Evolutionary conservation across 768 basidiomycete genomes (phyloP).

Genomic region (Paxillus rubicundulus): DNA sequence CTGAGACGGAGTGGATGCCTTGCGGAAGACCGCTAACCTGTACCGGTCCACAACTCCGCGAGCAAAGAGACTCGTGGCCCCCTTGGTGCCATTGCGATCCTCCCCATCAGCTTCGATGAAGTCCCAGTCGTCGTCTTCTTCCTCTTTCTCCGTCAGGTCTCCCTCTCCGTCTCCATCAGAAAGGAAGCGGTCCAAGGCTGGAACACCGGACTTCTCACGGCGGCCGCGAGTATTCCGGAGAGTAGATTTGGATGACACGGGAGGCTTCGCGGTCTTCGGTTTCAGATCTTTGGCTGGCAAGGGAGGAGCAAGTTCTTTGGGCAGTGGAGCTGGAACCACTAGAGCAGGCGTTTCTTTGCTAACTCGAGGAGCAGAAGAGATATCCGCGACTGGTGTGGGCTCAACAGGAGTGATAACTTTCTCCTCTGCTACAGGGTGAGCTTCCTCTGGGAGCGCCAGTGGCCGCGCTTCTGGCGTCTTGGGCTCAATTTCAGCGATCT

Average conservation of each 20-base stretch:
- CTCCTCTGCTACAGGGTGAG: conserved; percentile 13
- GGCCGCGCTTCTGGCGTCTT: conserved; percentile 74
- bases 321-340: conserved; percentile 6
- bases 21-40: conserved; percentile 80
- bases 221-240: conserved; percentile 41
- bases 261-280: conserved; percentile 23
- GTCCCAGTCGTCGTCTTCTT: conserved; percentile 90
- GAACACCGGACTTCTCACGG: conserved; percentile 80
- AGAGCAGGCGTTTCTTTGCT: conserved; percentile 11
- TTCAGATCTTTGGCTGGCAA: conserved; percentile 33
- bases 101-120: conserved; percentile 82
- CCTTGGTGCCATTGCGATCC: conserved; percentile 78
- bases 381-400: conserved; percentile 12
- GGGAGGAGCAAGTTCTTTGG: conserved; percentile 25
- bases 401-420: conserved; percentile 11
- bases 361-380: conserved; percentile 12
- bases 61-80: conserved; percentile 72
- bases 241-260: conserved; percentile 14
- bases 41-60: conserved; percentile 92
- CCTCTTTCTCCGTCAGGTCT: conserved; percentile 41
- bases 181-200: conserved; percentile 73
- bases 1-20: conserved; percentile 64
- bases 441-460: conserved; percentile 32
- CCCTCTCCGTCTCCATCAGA: conserved; percentile 50
- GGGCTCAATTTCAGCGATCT: conserved; percentile 54